Evolutionary conservation across 495 filamentous ascomycete genomes (phyloP).

Genomic region (Xylaria longipes): DNA sequence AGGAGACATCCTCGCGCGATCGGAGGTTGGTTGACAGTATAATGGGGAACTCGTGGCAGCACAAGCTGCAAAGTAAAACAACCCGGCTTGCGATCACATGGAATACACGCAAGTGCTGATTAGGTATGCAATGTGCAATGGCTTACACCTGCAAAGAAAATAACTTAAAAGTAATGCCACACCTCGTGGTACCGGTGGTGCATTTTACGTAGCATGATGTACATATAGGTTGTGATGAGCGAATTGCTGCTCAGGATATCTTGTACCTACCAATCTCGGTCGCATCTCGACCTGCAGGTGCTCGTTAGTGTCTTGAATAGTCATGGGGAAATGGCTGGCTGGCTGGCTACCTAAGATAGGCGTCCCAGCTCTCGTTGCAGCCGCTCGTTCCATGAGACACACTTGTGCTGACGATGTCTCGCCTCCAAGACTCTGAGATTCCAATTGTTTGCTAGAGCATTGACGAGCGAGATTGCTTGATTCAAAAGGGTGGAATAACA

Average conservation of each 20-base stretch:
- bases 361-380: slow-evolving; percentile 7
- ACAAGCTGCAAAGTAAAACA: slow-evolving; percentile 9
- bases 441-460: slow-evolving; percentile 17
- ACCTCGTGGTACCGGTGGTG: neutral
- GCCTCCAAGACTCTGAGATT: slow-evolving; percentile 1
- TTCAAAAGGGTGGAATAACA: neutral
- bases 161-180: slow-evolving; percentile 10
- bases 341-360: neutral
- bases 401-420: slow-evolving; percentile 17
- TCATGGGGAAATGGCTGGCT: slow-evolving; percentile 19
- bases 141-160: neutral
- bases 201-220: slow-evolving; percentile 17
- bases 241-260: slow-evolving; percentile 13
- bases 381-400: slow-evolving; percentile 13
- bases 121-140: neutral
- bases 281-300: slow-evolving; percentile 20
- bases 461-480: slow-evolving; percentile 20
- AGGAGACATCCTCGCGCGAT: neutral
- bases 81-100: slow-evolving; percentile 1
- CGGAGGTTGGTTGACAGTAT: neutral
- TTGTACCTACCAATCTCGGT: slow-evolving; percentile 21
- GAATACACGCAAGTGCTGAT: neutral
- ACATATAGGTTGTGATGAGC: slow-evolving; percentile 18
- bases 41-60: slow-evolving; percentile 7
- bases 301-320: slow-evolving; percentile 18